Conservation (phyloP, 306 rosid species). For the Abrus precatorius region DNA sequence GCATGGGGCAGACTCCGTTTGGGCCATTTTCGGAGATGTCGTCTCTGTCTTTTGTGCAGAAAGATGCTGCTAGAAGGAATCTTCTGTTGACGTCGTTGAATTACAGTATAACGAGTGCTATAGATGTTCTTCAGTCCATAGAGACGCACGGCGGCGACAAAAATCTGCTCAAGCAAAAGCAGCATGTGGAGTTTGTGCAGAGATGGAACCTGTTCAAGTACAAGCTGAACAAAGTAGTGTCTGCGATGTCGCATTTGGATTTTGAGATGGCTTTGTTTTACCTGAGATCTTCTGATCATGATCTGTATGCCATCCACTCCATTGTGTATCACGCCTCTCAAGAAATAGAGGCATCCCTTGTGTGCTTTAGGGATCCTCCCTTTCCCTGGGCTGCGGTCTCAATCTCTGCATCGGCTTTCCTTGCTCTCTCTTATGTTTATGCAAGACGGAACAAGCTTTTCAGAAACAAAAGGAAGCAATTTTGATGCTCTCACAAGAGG, state of each 20-base stretch:
- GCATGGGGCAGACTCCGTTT: slow-evolving; percentile 94
- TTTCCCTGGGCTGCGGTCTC: slow-evolving; percentile 80
- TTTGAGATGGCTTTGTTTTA: slow-evolving; percentile 87
- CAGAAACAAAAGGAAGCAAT: slow-evolving; percentile 92
- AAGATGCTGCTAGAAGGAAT: slow-evolving; percentile 93
- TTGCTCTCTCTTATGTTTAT: slow-evolving; percentile 73
- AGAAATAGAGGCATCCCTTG: slow-evolving; percentile 89
- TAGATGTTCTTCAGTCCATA: slow-evolving; percentile 74
- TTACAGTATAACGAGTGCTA: slow-evolving; percentile 71
- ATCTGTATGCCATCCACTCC: slow-evolving; percentile 85
- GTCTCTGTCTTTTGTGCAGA: slow-evolving; percentile 87
- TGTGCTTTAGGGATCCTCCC: slow-evolving; percentile 91
- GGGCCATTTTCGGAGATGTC: slow-evolving; percentile 88
- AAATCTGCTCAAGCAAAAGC: slow-evolving; percentile 80
- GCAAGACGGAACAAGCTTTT: slow-evolving; percentile 72
- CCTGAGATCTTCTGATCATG: slow-evolving; percentile 88
- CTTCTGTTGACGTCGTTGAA: slow-evolving; percentile 81
- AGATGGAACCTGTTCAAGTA: slow-evolving; percentile 89
- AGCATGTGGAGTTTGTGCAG: slow-evolving; percentile 72
- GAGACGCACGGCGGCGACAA: slow-evolving; percentile 86
- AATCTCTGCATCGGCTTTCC: slow-evolving; percentile 56
- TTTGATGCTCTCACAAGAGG: slow-evolving; percentile 66
- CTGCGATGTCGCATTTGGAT: slow-evolving; percentile 87
- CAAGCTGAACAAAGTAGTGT: slow-evolving; percentile 91
- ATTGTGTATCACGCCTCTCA: slow-evolving; percentile 80